A percentile compares a stretch with the other conserved stretches of the same genome.
Conservation (phyloP, 768 basidiomycete species). For the Plicaturopsis crispa region DNA sequence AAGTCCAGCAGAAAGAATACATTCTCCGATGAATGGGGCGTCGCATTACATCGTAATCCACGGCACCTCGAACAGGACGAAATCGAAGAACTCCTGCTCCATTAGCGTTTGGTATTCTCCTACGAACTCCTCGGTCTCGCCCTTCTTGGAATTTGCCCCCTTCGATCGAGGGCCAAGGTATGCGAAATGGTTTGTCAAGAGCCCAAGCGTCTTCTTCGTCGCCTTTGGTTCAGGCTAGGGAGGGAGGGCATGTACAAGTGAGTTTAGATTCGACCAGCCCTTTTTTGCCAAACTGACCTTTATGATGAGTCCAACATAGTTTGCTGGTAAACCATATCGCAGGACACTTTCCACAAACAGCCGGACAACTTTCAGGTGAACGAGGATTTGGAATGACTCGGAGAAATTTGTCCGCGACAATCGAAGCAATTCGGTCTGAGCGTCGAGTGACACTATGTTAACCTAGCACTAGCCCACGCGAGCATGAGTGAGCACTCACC, state of each 20-base stretch:
- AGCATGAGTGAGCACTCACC: slow-evolving; percentile 48
- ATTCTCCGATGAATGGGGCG: too few relatives aligned
- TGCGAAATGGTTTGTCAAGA: slow-evolving; percentile 69
- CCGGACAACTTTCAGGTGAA: slow-evolving; percentile 87
- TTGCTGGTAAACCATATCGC: slow-evolving; percentile 90
- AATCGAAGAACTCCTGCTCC: slow-evolving; percentile 95
- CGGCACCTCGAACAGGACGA: slow-evolving; percentile 89
- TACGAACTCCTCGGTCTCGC: slow-evolving; percentile 56
- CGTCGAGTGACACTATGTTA: slow-evolving; percentile 3
- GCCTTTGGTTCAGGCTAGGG: slow-evolving; percentile 79
- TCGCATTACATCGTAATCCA: slow-evolving; percentile 80
- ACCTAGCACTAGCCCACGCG: not conserved
- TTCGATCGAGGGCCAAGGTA: slow-evolving; percentile 75
- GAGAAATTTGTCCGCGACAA: slow-evolving; percentile 94
- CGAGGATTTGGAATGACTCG: slow-evolving; percentile 89
- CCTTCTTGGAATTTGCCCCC: slow-evolving; percentile 35
- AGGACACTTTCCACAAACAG: slow-evolving; percentile 94
- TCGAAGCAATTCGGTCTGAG: slow-evolving; percentile 86
- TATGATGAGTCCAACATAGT: slow-evolving; percentile 75
- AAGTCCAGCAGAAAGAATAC: too few relatives aligned
- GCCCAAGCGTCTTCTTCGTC: slow-evolving; percentile 67
- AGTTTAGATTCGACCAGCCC: too few relatives aligned
- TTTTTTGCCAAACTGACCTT: slow-evolving; percentile 57
- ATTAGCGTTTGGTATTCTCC: slow-evolving; percentile 91
- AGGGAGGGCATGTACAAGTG: not conserved